Evolutionary conservation across 2,329 filamentous ascomycete species (phyloP), one percentile per base, ranked within the genome.

Genomic region (Didymella exigua): DNA sequence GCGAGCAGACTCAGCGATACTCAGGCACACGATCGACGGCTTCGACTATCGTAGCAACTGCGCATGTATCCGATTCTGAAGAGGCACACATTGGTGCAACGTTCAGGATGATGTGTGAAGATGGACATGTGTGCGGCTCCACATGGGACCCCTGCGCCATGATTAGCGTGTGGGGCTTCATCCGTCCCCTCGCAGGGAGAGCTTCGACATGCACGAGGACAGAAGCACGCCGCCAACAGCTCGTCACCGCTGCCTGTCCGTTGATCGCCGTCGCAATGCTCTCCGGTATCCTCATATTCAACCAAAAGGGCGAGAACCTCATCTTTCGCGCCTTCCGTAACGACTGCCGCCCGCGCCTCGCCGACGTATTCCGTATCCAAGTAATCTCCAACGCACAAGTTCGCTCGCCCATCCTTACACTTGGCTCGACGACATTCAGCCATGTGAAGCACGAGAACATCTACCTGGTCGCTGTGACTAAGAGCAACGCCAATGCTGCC

Each of bases 371-470:
- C 79, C 93, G 95, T 77, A 99, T 99, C 77, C 95, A 99, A 75
- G 93, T 99, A 79, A 98, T 99, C 76, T 96, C 92, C 68, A 99
- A 99, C 76, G 89, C 95, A 48, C 92, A 97, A 77, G 95, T 99
- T 57, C 91, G 96, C 65, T 98, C 95, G 65, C 95, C 95, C 56
- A 98, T 99, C 78, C 83, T 99, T 68, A 99, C 95, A 4, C 86
- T 99, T 54, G 95, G 96, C 62, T 96, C 91, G 75, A 99, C 95
- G 52, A 99, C 96, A 41, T 99, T 99, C 78, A 96, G 92, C 82
- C 95, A 99, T 87, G 93, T 99, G 78, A 97, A 96, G 77, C 93
- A 97, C 79, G 95, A 99, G 75, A 99, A 99, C 76, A 97, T 99
- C 74, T 99, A 98, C 77, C 79, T 99, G 66, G 93, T 98, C 50